A percentile compares a stretch with the other conserved stretches of the same genome.
Conservation (phyloP, 768 basidiomycete species). For the Butyriboletus loyo region DNA sequence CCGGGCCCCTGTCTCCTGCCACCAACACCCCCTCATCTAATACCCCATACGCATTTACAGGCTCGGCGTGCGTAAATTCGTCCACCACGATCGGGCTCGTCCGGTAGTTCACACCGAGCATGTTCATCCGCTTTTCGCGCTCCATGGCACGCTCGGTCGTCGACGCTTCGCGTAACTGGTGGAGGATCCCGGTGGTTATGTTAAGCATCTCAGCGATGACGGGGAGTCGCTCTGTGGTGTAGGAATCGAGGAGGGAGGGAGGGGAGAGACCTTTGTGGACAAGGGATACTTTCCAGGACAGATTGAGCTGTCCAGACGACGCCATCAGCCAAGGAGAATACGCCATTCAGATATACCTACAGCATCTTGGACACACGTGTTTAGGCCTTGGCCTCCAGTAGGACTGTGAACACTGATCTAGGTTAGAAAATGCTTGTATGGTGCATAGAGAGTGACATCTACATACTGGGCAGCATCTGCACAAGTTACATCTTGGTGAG, state of each 20-base stretch:
- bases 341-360: constrained; percentile 25
- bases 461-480: constrained; percentile 46
- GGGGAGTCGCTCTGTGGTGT: constrained; percentile 43
- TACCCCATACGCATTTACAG: constrained; percentile 10
- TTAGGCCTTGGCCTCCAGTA: constrained; percentile 33
- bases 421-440: background rate
- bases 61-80: constrained; percentile 26
- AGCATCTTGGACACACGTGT: constrained; percentile 37
- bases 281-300: constrained; percentile 45
- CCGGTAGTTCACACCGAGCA: constrained; percentile 36
- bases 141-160: background rate
- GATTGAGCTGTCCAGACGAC: constrained; percentile 32
- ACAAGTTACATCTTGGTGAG: background rate
- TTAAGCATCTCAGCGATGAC: constrained; percentile 46
- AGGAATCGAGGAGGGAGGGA: constrained; percentile 37
- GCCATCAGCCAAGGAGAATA: background rate
- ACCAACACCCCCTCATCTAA: constrained; percentile 27
- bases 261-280: constrained; percentile 38
- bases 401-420: constrained; percentile 21
- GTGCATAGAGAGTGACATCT: background rate
- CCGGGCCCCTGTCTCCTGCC: constrained; percentile 46
- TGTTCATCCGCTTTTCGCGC: constrained; percentile 11
- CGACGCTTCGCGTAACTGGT: background rate
- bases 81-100: constrained; percentile 36
- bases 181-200: constrained; percentile 31